These are phyloP conservation scores for Cercospora citrullina DNA, from an alignment of 2,329 filamentous ascomycete species.

Conservation along the genomic window DNA sequence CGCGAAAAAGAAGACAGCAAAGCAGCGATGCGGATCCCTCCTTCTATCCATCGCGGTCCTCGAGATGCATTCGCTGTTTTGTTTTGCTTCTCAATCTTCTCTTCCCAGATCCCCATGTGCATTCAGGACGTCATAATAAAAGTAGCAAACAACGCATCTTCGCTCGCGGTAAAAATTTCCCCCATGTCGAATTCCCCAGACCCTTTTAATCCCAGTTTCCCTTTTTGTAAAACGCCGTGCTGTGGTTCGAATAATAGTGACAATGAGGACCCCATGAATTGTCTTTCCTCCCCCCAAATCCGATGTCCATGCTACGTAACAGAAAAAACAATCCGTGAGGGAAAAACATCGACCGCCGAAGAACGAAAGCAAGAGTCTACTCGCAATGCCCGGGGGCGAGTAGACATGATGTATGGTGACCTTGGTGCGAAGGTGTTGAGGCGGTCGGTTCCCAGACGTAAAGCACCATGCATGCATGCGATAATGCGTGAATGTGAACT, in stretches of 20 bases:
- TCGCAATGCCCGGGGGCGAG: background rate
- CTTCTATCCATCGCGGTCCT: background rate
- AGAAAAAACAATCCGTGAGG: background rate
- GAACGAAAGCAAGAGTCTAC: background rate
- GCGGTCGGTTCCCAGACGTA: background rate
- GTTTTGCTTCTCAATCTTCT: background rate
- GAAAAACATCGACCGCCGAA: slow-evolving; percentile 6
- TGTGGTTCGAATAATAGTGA: slow-evolving; percentile 17
- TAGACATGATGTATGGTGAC: background rate
- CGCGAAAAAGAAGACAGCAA: background rate
- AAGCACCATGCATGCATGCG: slow-evolving; percentile 2
- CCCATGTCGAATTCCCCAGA: background rate
- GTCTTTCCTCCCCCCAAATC: slow-evolving; percentile 1
- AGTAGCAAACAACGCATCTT: background rate
- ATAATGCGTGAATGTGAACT: background rate
- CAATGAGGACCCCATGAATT: slow-evolving; percentile 3
- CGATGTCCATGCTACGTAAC: slow-evolving; percentile 14
- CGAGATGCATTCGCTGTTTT: background rate
- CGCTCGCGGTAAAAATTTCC: background rate
- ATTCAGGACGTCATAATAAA: slow-evolving; percentile 5
- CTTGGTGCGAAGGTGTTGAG: background rate
- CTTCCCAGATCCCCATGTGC: background rate
- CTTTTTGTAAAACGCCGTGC: slow-evolving; percentile 12
- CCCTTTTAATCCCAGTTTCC: slow-evolving; percentile 11
- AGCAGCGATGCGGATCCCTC: background rate